phyloP scores from a whole-genome alignment of 2,329 filamentous ascomycete genomes.

The Stagonosporopsis rhizophila region DNA sequence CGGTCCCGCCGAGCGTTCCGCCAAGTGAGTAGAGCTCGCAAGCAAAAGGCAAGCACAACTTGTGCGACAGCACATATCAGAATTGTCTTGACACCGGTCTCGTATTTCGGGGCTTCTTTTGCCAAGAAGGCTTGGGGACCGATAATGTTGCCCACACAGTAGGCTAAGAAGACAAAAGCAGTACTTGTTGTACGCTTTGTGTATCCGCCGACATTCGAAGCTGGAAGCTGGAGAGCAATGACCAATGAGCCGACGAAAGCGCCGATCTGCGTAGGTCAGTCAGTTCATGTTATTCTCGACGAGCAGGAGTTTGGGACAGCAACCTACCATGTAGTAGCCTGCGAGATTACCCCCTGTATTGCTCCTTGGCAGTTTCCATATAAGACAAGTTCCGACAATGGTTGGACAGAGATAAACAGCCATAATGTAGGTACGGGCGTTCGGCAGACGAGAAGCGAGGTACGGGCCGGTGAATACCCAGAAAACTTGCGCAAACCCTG shows the following conservation, averaged over 20 bases:
- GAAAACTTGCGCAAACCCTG: conserved; percentile 62
- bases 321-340: conserved; percentile 57
- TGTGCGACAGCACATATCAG: conserved; percentile 56
- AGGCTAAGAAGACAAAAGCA: conserved; percentile 57
- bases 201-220: conserved; percentile 53
- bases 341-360: conserved; percentile 57
- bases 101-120: conserved; percentile 57
- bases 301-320: too few relatives aligned
- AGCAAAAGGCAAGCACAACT: conserved; percentile 43
- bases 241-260: conserved; percentile 61
- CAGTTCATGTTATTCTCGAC: not conserved
- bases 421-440: conserved; percentile 62
- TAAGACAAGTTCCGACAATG: conserved; percentile 56
- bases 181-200: conserved; percentile 52
- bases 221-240: conserved; percentile 61
- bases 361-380: conserved; percentile 58
- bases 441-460: conserved; percentile 59
- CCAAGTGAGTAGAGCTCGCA: not conserved
- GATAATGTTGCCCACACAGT: conserved; percentile 57
- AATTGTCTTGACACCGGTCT: conserved; percentile 61
- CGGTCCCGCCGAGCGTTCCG: conserved; percentile 1
- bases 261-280: conserved; percentile 27
- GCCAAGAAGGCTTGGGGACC: conserved; percentile 55
- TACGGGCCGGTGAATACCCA: conserved; percentile 62
- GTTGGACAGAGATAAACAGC: conserved; percentile 60